phyloP scores from a whole-genome alignment of 345 rosid genomes.

The Citrus hindsii region DNA sequence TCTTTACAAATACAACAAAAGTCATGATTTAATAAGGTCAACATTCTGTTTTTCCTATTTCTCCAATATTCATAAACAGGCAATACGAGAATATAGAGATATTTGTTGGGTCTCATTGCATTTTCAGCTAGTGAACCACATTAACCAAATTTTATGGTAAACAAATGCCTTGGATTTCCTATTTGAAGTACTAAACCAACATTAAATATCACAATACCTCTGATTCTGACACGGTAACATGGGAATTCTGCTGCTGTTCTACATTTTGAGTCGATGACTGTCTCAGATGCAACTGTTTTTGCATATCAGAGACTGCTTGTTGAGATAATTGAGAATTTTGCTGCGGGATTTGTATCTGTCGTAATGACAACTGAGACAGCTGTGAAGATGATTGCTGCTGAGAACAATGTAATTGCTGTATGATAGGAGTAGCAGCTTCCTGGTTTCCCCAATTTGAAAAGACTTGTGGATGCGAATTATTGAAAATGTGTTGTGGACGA shows the following conservation, averaged over 20 bases:
- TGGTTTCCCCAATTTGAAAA: constrained; percentile 39
- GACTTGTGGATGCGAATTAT: constrained; percentile 42
- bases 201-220: constrained; percentile 33
- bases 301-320: constrained; percentile 36
- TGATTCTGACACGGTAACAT: constrained; percentile 32
- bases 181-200: constrained; percentile 1
- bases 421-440: constrained; percentile 31
- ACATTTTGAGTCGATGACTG: constrained; percentile 26
- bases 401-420: constrained; percentile 40
- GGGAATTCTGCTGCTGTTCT: constrained; percentile 39
- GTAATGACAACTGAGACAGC: constrained; percentile 29
- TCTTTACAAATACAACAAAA: background rate
- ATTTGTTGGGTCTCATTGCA: background rate
- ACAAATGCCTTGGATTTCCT: background rate
- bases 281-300: constrained; percentile 23
- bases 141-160: background rate
- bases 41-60: background rate
- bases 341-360: constrained; percentile 30
- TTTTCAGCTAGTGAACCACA: background rate
- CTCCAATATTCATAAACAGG: background rate
- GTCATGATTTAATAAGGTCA: background rate
- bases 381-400: constrained; percentile 32
- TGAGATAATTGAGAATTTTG: constrained; percentile 45
- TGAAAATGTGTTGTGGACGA: constrained; percentile 39
- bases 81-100: background rate